A percentile compares a stretch with the other conserved stretches of the same genome.
Evolutionary conservation across 805 yeast species (phyloP).

Genomic region (Saturnispora hagleri): DNA sequence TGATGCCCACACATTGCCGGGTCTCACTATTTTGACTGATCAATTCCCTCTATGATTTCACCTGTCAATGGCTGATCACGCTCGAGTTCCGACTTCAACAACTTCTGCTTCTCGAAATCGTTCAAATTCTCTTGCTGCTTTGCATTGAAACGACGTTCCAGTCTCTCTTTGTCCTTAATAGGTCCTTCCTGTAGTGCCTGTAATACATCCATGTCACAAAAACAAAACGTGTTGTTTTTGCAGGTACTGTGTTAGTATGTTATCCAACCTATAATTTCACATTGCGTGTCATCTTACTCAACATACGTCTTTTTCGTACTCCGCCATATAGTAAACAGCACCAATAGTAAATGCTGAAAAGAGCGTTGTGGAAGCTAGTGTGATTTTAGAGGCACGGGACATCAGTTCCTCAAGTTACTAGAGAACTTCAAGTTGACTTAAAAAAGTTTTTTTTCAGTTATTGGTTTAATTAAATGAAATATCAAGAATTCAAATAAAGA

Average conservation of each 20-base stretch:
- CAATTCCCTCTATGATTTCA: conserved; percentile 36
- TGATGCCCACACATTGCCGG: too few species aligned
- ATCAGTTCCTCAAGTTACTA: conserved; percentile 27
- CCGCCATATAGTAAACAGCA: conserved; percentile 65
- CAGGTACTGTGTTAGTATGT: conserved; percentile 1
- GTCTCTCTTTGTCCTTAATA: conserved; percentile 66
- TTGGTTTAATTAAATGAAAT: too few species aligned
- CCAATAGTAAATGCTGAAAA: conserved; percentile 51
- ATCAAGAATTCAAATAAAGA: background rate
- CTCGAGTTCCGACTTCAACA: conserved; percentile 48
- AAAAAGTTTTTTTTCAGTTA: background rate
- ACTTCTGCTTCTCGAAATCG: conserved; percentile 60
- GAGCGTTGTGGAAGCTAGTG: conserved; percentile 50
- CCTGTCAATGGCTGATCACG: conserved; percentile 57
- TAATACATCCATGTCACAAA: background rate
- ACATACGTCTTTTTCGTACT: conserved; percentile 53
- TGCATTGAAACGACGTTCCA: conserved; percentile 34
- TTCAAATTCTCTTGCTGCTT: conserved; percentile 46
- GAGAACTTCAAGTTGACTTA: background rate
- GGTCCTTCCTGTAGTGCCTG: conserved; percentile 77
- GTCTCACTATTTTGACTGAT: conserved; percentile 9
- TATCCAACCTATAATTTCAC: background rate
- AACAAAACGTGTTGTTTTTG: background rate
- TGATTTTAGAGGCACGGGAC: conserved; percentile 76
- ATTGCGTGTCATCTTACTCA: too few species aligned